Evolutionary conservation across 345 rosid genomes (phyloP).

Genomic region (Bruguiera parviflora): DNA sequence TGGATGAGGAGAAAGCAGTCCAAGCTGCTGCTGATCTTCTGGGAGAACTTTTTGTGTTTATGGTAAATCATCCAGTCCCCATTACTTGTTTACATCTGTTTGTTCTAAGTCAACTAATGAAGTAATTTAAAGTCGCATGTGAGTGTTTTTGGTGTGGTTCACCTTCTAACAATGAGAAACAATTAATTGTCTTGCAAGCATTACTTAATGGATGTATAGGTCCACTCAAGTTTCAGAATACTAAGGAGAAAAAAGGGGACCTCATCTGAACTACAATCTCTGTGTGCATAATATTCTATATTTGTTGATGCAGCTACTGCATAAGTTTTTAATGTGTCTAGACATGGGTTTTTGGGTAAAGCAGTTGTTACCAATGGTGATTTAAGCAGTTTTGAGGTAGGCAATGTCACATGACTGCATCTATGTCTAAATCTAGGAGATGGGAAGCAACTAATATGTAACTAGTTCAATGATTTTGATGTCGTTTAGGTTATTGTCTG

Average conservation of each 20-base stretch:
- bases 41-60: conserved; percentile 75
- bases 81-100: background rate
- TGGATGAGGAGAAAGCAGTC: conserved; percentile 80
- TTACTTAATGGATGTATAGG: background rate
- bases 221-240: background rate
- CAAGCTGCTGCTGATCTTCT: conserved; percentile 85
- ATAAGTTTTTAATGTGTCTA: background rate
- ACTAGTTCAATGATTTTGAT: background rate
- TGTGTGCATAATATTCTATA: too few relatives aligned
- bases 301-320: background rate
- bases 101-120: background rate
- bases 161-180: background rate
- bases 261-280: too few relatives aligned
- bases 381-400: background rate
- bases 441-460: too few relatives aligned
- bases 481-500: background rate
- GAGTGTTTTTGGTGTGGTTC: too few relatives aligned
- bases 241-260: too few relatives aligned
- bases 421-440: too few relatives aligned
- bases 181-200: background rate
- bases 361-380: background rate
- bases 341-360: background rate
- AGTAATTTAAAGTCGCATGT: background rate
- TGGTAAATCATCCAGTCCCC: conserved; percentile 34
- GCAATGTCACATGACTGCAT: background rate